phyloP scores from a whole-genome alignment of 345 rosid species.

The Brassica nigra region DNA sequence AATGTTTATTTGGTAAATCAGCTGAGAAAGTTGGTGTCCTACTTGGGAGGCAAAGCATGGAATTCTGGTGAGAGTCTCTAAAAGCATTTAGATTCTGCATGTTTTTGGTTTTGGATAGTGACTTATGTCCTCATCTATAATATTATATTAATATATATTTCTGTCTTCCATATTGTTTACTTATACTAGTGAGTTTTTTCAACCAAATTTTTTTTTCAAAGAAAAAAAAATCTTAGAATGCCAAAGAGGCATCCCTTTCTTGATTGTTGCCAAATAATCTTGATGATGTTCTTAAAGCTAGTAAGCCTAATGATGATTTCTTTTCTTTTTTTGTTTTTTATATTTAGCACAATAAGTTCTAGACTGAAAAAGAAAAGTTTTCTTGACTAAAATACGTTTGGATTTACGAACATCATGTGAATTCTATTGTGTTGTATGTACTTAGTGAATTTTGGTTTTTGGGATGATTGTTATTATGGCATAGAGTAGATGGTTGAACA shows the following conservation, averaged over 20 bases:
- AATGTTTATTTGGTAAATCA: slow-evolving; percentile 37
- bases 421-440: slow-evolving; percentile 9
- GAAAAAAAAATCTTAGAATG: not conserved
- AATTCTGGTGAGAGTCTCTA: slow-evolving; percentile 35
- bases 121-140: slow-evolving; percentile 34
- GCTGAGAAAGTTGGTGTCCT: slow-evolving; percentile 42
- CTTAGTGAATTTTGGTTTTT: not conserved
- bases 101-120: slow-evolving; percentile 31
- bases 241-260: slow-evolving; percentile 9
- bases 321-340: not conserved
- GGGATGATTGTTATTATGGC: slow-evolving; percentile 2
- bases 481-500: not conserved
- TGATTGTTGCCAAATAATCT: not conserved
- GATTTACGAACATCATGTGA: not conserved
- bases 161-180: not conserved
- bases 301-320: not conserved
- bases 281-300: not conserved
- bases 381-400: not conserved
- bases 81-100: slow-evolving; percentile 30
- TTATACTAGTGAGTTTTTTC: not conserved
- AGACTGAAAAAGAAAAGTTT: not conserved
- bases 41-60: slow-evolving; percentile 42
- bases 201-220: not conserved
- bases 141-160: slow-evolving; percentile 4
- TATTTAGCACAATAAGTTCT: not conserved